Evolutionary conservation across 306 rosid genomes (phyloP).

Genomic region (Prunus armeniaca): DNA sequence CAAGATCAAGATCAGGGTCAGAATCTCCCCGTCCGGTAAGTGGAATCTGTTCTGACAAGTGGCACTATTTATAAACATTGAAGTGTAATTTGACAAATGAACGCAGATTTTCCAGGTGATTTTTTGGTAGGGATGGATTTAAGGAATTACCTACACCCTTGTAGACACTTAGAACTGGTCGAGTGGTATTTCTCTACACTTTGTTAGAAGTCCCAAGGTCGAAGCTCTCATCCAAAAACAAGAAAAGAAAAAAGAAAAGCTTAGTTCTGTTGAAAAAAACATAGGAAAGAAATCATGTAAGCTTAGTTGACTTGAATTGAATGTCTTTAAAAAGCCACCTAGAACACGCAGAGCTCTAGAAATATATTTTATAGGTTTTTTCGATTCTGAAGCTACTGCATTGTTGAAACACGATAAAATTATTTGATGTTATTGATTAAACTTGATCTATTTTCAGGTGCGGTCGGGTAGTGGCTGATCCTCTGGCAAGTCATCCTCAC

Average conservation of each 20-base stretch:
- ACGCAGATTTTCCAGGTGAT: not conserved
- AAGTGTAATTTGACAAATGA: not conserved
- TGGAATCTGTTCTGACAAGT: not conserved
- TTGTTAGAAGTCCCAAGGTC: too few species aligned
- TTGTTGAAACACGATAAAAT: not conserved
- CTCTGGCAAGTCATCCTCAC: not conserved
- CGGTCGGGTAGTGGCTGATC: slow-evolving; percentile 56
- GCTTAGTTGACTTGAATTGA: not conserved
- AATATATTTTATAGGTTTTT: not conserved
- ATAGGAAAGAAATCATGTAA: not conserved
- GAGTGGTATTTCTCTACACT: too few species aligned
- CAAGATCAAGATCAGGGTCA: slow-evolving; percentile 56
- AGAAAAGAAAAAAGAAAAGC: not conserved
- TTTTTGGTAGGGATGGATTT: not conserved
- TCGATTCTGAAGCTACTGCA: not conserved
- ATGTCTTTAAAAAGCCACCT: not conserved
- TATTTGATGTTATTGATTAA: not conserved
- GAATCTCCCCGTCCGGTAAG: slow-evolving; percentile 74
- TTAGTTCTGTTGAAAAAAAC: too few species aligned
- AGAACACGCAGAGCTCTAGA: too few species aligned
- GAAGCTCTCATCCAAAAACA: too few species aligned
- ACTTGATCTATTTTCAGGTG: slow-evolving; percentile 48
- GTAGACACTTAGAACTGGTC: too few species aligned
- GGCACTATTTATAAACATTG: not conserved
- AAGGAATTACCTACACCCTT: not conserved